Percentiles rank a stretch among this genome's conserved stretches.
Conservation (phyloP, 345 rosid genomes). For the Eucalyptus sp. region DNA sequence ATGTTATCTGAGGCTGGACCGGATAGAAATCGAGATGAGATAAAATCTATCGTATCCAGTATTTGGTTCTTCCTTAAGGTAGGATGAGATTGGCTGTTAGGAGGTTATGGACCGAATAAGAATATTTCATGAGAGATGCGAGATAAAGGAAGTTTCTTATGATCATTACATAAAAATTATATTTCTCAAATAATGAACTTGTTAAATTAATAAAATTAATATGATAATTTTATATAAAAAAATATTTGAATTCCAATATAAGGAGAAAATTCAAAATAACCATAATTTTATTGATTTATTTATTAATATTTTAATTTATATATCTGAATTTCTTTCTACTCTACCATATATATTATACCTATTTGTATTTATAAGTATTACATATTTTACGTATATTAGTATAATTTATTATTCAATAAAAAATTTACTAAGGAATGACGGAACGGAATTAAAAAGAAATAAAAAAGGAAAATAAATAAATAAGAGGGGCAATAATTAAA, state of each 20-base stretch:
- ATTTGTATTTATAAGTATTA: not conserved
- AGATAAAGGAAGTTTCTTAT: not conserved
- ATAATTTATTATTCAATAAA: not conserved
- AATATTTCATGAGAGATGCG: rapidly evolving
- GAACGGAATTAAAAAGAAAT: not conserved
- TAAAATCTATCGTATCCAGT: rapidly evolving
- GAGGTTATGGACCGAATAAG: rapidly evolving
- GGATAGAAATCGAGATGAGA: rapidly evolving
- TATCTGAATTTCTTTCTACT: not conserved
- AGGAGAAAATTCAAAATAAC: not conserved
- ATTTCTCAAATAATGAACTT: not conserved
- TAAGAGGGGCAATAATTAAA: not conserved
- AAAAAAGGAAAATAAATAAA: not conserved
- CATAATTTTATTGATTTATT: not conserved
- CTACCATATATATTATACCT: not conserved
- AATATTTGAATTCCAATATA: not conserved
- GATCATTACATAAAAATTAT: not conserved
- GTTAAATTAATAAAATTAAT: not conserved
- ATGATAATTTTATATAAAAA: not conserved
- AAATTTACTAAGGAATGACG: not conserved
- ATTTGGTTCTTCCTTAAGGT: not conserved
- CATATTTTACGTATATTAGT: not conserved
- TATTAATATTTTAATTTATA: not conserved
- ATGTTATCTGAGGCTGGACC: not conserved
- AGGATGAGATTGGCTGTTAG: not conserved